phyloP scores from a whole-genome alignment of 306 rosid species.

The Pachyrhizus erosus region DNA sequence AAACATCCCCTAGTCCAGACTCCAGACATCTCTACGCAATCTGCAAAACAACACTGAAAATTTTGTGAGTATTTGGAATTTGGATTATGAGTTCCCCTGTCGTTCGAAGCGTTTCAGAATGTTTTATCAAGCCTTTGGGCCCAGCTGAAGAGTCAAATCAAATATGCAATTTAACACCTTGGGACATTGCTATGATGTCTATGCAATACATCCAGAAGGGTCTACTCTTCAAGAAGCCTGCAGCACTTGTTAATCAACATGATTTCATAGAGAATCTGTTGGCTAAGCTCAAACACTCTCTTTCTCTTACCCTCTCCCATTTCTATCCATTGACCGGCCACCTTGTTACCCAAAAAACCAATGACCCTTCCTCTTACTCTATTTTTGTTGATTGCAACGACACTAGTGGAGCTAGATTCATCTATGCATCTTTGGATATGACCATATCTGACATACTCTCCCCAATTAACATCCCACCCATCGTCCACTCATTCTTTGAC shows the following conservation, averaged over 20 bases:
- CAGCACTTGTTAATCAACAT: neutral
- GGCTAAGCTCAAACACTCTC: conserved; percentile 55
- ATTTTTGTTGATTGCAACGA: conserved; percentile 54
- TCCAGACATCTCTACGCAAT: neutral
- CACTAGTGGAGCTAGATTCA: conserved; percentile 57
- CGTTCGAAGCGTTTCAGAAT: conserved; percentile 35
- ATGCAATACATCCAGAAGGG: conserved; percentile 69
- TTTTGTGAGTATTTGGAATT: neutral
- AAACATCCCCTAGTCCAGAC: neutral
- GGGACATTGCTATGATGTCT: conserved; percentile 61
- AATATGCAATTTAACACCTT: conserved; percentile 47
- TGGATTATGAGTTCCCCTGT: neutral
- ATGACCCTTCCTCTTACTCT: conserved; percentile 41
- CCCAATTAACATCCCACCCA: conserved; percentile 55
- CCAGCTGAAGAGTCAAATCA: neutral
- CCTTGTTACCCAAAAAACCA: conserved; percentile 44
- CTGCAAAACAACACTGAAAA: neutral
- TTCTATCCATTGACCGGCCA: conserved; percentile 75
- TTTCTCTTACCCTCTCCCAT: conserved; percentile 60
- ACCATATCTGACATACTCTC: conserved; percentile 60
- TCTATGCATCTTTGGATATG: conserved; percentile 56
- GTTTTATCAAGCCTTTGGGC: conserved; percentile 47
- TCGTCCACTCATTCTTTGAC: conserved; percentile 65
- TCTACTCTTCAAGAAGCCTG: conserved; percentile 68
- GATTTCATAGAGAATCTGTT: conserved; percentile 43